These are phyloP conservation scores for Voacanga thouarsii DNA, from an alignment of 257 asterid species.

Conservation along the genomic window DNA sequence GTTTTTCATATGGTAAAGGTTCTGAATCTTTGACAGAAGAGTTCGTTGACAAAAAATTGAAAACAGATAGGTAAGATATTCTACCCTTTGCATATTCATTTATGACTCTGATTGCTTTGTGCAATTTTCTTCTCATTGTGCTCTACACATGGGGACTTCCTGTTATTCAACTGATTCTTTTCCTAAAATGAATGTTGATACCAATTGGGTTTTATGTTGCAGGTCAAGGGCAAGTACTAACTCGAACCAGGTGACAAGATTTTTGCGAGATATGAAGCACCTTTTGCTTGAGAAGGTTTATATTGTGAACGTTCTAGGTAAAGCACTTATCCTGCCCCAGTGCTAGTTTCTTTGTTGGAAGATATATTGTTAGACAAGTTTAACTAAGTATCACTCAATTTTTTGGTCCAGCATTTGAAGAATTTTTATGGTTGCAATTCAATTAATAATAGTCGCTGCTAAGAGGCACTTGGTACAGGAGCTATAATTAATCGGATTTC, in stretches of 20 bases:
- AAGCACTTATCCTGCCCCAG: slow-evolving; percentile 21
- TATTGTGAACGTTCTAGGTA: slow-evolving; percentile 91
- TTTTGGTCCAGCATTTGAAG: not conserved
- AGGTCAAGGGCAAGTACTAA: slow-evolving; percentile 37
- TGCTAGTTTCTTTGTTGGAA: not conserved
- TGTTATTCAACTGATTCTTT: not conserved
- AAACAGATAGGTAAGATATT: slow-evolving; percentile 40
- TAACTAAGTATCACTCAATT: not conserved
- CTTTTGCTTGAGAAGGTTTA: slow-evolving; percentile 69
- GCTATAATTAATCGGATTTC: not conserved
- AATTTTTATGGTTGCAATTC: not conserved
- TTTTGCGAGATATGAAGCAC: slow-evolving; percentile 59
- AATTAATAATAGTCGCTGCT: not conserved
- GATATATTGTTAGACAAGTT: not conserved
- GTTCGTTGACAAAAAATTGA: slow-evolving; percentile 33
- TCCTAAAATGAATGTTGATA: slow-evolving; percentile 9
- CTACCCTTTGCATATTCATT: slow-evolving; percentile 6
- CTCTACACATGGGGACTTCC: not conserved
- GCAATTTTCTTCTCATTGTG: not conserved
- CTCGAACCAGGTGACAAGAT: slow-evolving; percentile 27
- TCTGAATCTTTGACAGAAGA: slow-evolving; percentile 35
- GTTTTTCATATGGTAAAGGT: slow-evolving; percentile 37
- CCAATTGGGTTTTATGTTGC: slow-evolving; percentile 26
- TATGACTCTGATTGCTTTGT: slow-evolving; percentile 3
- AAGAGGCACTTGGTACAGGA: not conserved